Evolutionary conservation across 208 protist species (phyloP), one percentile per base, ranked within the genome.

Genomic region (Leishmania braziliensis): DNA sequence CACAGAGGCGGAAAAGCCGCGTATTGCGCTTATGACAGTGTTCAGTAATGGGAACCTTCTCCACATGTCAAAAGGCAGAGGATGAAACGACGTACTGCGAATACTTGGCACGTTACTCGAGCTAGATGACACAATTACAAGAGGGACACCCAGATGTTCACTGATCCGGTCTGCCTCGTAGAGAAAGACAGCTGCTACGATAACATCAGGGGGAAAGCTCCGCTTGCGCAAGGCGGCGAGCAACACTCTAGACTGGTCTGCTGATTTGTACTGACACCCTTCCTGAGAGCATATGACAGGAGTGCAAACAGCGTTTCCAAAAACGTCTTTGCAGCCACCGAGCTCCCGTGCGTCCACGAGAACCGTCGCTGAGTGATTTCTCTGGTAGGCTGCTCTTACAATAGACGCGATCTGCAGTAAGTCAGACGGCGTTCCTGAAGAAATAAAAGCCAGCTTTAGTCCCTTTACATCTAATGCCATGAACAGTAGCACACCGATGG

Each of bases 361-460:
- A 46, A 84, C 65, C 51, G 43, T 50, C 3, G 54, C 46, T 16
- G 20, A 69, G 39, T 84, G 80, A 58, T 36, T 74, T 53, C 80
- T 84, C 39, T 77, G 65, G 10, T 58, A n/a, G 6, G 66, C 74
- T 5, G 23, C 63, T n/a, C 43, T 18, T 26, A 76, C 54, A 33
- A 84, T 33, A 46, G 60, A 5, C 5, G 39, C 9, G 16, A 84
- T 73, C 2, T 23, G 48, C 0, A 48, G 26, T n/a, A 83, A 60
- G 10, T 75, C 54, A 5, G 74, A 46, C 0, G 9, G 48, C 36
- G 14, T 4, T 26, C 75, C 80, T 9, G 80, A 84, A 6, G 80
- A 79, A 54, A 79, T 39, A 79, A 84, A 53, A 33, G 54, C 75
- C 1, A 84, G 29, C 3, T 69, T 53, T 18, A 84, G 74, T 12